Evolutionary conservation across 495 filamentous ascomycete genomes (phyloP), one percentile per base, ranked within the genome.

Genomic region (Penicillium chermesinum): DNA sequence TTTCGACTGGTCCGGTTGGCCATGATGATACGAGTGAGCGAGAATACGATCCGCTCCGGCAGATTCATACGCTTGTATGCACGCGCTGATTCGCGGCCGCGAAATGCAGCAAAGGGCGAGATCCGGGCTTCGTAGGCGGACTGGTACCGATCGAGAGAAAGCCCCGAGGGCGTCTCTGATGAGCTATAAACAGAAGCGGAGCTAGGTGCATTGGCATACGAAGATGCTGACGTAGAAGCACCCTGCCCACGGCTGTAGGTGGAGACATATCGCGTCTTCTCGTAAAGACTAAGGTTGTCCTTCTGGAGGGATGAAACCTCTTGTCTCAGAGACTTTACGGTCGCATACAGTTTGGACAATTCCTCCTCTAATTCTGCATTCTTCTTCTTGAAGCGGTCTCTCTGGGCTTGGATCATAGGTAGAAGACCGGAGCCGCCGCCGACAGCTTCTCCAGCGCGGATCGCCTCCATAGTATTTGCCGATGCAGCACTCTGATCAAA

Each of bases 371-470:
- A 80, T 61, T 97, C 88, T 1, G 83, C 67, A 50, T 95, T 97
- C 54, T 89, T 85, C 75, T 95, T 88, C 75, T 96, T 97, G 79
- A 99, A 99, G 35, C 93, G 87, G 66, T 99, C 93, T 50, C 93
- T 84, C 65, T 99, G 93, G 15, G 93, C 93, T 39, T 93, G 94
- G 47, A 99, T 85, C 93, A 99, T 99, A 19, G 94, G 93, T 19
- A 99, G 73, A 49, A 99, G 95, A 15, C 90, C 90, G 2, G 87
- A 88, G 20, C 89, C 88, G 41, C 87, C 88, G 7, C 89, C 88
- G 13, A 86, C 79, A 7, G 84, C 73, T 56, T 91, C 87, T 6
- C 85, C 83, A 19, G 81, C 77, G 54, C 76, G 77, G 43, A 81
- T 74, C 37, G 78, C 66, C 20, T 82, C 77, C 61, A 84, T 74